Evolutionary conservation across 495 filamentous ascomycete species (phyloP).

Genomic region (Astrocystis sublimbata): DNA sequence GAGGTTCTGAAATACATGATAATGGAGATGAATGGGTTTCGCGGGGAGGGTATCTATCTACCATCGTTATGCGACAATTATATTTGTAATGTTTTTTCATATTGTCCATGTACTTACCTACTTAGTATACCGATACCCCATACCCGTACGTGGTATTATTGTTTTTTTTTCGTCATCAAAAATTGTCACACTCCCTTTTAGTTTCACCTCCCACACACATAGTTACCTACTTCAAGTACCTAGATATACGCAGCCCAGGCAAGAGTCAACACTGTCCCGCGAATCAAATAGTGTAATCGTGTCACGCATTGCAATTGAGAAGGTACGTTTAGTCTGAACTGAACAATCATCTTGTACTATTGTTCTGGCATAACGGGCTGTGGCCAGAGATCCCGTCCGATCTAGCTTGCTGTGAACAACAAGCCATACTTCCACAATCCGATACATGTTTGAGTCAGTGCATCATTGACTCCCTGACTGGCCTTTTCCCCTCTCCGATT

Average conservation of each 20-base stretch:
- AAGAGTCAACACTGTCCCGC: neutral
- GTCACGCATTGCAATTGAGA: neutral
- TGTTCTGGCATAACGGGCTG: neutral
- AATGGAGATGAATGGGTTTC: neutral
- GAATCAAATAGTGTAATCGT: neutral
- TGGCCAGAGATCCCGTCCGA: neutral
- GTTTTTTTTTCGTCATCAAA: neutral
- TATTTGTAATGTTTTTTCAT: constrained; percentile 1
- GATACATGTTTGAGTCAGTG: no score
- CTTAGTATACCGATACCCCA: neutral
- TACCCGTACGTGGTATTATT: neutral
- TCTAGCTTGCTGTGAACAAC: no score
- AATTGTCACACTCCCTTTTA: neutral
- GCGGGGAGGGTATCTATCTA: neutral
- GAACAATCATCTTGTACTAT: no score
- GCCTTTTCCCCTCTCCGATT: no score
- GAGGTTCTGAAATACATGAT: neutral
- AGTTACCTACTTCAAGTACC: no score
- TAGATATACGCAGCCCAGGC: constrained; percentile 12
- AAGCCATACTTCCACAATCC: no score
- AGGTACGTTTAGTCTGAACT: neutral
- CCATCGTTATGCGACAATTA: neutral
- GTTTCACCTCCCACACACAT: no score
- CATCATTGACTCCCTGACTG: no score
- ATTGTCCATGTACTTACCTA: no score